phyloP scores from a whole-genome alignment of 192 early-diverging fungal genomes.

The Backusella luteola region DNA sequence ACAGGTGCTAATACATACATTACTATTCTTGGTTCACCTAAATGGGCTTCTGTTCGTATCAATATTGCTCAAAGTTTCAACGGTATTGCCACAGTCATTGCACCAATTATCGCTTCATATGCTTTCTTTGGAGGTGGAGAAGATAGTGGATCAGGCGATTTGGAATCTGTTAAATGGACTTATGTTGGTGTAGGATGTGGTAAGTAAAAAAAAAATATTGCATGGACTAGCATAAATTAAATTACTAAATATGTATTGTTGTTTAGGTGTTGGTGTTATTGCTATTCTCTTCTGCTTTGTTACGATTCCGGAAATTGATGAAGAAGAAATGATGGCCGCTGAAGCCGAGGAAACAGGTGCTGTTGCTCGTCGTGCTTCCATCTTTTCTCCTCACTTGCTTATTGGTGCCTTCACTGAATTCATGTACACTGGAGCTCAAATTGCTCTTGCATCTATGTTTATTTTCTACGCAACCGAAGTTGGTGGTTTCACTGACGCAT shows the following conservation, averaged over 20 bases:
- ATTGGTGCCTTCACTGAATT: constrained; percentile 30
- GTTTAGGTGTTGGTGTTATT: constrained; percentile 27
- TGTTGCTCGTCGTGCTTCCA: constrained; percentile 23
- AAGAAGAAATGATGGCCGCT: constrained; percentile 36
- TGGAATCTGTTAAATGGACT: constrained; percentile 29
- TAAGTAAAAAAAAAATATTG: not conserved
- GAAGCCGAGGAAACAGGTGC: constrained; percentile 25
- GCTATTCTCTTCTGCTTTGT: constrained; percentile 28
- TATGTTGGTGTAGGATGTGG: constrained; percentile 33
- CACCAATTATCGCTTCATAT: constrained; percentile 33
- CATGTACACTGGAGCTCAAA: constrained; percentile 38
- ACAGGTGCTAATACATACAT: constrained; percentile 32
- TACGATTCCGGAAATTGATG: constrained; percentile 40
- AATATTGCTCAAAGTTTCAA: constrained; percentile 34
- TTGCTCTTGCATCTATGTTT: constrained; percentile 34
- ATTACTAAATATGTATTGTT: not conserved
- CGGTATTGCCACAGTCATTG: constrained; percentile 24
- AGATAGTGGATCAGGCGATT: not conserved
- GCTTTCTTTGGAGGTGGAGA: constrained; percentile 28
- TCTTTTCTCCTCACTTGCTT: constrained; percentile 27
- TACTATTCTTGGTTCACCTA: constrained; percentile 22
- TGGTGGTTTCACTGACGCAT: constrained; percentile 13
- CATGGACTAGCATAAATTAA: not conserved
- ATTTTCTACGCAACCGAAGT: constrained; percentile 27
- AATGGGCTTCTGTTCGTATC: constrained; percentile 26